Evolutionary conservation across 2,329 filamentous ascomycete genomes (phyloP), one percentile per base, ranked within the genome.

Genomic region (Elsinoe necatrix): DNA sequence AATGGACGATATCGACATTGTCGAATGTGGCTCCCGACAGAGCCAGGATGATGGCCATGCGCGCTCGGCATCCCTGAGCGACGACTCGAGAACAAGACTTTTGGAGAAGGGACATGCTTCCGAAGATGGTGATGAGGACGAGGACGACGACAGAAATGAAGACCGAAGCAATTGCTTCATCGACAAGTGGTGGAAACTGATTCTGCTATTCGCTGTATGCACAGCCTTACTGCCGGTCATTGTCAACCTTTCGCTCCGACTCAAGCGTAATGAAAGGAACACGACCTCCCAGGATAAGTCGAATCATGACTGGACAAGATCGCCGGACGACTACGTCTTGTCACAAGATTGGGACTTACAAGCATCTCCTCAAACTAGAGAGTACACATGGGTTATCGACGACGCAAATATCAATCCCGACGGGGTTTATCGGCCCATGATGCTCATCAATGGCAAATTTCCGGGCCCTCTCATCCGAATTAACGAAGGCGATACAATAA

Each of bases 401-500:
- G 80, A 85, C 59, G 77, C 78, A 29, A 71, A 74, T 0, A 74
- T 80, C 41, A 83, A 82, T 55, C 84, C 83, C 0, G 81, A 86
- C 62, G 83, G 71, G 8, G 64, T 74, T 12, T 71, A 64, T 51
- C 63, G 72, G 11, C 68, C 68, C 1, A 72, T 74, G 71, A 68
- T 72, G 11, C 61, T 73, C 21, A 71, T 74, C 58, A 72, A 74
- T 55, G 62, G 62, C 34, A 67, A 69, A 47, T 73, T 72, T 51
- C 72, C 72, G 0, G 71, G 70, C 0, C 71, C 71, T 1, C 37
- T 72, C 56, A 66, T 73, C 31, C 69, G 73, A 61, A 67, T 65
- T 57, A 74, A 73, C 63, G 80, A 86, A 62, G 83, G 83, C 14
- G 87, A 92, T 61, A 82, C 79, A 0, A 69, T 91, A 6, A 68